Evolutionary conservation across 2,329 filamentous ascomycete genomes (phyloP).

Genomic region (Penicillium sp.): DNA sequence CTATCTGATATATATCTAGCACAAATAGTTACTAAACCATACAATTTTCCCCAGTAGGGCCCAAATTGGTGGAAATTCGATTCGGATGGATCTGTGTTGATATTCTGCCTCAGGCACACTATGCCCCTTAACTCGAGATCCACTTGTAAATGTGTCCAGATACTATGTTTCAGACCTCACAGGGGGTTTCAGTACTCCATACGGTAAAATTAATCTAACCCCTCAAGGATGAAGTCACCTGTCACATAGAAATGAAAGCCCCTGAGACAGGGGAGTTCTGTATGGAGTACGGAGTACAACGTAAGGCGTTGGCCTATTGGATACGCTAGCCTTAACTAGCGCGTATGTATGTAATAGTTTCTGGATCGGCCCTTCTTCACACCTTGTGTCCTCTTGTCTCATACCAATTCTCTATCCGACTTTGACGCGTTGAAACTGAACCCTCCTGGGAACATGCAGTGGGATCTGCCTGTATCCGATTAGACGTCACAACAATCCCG

Average conservation of each 20-base stretch:
- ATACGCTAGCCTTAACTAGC: slow-evolving; percentile 10
- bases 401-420: neutral
- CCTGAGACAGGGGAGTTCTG: slow-evolving; percentile 1
- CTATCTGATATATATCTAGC: neutral
- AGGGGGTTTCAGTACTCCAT: neutral
- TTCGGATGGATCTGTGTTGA: neutral
- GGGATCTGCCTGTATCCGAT: slow-evolving; percentile 10
- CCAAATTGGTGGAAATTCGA: neutral
- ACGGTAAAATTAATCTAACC: neutral
- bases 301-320: slow-evolving; percentile 6
- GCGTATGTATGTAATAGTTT: slow-evolving; percentile 15
- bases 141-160: neutral
- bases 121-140: neutral
- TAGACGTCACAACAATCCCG: slow-evolving; percentile 2
- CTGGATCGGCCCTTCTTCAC: slow-evolving; percentile 6
- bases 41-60: neutral
- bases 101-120: neutral
- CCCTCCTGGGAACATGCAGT: slow-evolving; percentile 8
- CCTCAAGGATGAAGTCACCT: neutral
- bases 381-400: neutral
- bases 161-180: neutral
- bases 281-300: neutral
- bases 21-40: neutral
- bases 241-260: slow-evolving; percentile 6
- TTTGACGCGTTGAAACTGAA: neutral